Evolutionary conservation across 257 asterid genomes (phyloP), one percentile per base, ranked within the genome.

Genomic region (Misopates orontium): DNA sequence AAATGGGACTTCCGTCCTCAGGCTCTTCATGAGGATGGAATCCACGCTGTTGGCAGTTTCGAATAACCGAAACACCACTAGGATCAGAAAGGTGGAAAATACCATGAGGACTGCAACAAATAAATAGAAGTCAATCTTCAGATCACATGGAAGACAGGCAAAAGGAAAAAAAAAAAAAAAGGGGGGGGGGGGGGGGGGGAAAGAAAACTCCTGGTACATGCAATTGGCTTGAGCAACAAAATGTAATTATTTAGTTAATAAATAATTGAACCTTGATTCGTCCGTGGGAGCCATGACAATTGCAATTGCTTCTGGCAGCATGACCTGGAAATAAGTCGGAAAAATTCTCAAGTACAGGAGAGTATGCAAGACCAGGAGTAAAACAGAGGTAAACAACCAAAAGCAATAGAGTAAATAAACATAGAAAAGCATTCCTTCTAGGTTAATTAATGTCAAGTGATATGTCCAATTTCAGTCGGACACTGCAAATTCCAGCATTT

Each of bases 271-370:
- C 87, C 85, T 71, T 68, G 84, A 75, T 67, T 79, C 66, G 67
- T 92, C 98, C 3, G 93, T 87, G 22, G 98, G 98, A 74, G 98
- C 98, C 97, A 92, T 89, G 73, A 93, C 96, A 68, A 90, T 93
- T 24, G 98, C 97, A 78, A 93, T 64, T 47, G 98, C 95, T 81
- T 93, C 98, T 14, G 97, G 96, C 67, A 93, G 80, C 97, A 90
- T 92, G 60, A 93, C 84, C 98, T 93, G 72, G 22, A 72, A 66
- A 81, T 42, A 68, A 74, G 69, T 28, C 45, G 36, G 61, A 66
- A 47, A 67, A 42, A 56, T 49, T 12, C 14, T 20, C 48, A 15
- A 51, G 44, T 15, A 48, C 12, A 21, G 4, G 8, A 24, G 50
- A 25, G 55, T 24, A 62, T 13, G 41, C 24, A 36, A 44, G 45